These are phyloP conservation scores for Protea cynaroides DNA, from an alignment of 164 flowering plant genomes.

Conservation along the genomic window DNA sequence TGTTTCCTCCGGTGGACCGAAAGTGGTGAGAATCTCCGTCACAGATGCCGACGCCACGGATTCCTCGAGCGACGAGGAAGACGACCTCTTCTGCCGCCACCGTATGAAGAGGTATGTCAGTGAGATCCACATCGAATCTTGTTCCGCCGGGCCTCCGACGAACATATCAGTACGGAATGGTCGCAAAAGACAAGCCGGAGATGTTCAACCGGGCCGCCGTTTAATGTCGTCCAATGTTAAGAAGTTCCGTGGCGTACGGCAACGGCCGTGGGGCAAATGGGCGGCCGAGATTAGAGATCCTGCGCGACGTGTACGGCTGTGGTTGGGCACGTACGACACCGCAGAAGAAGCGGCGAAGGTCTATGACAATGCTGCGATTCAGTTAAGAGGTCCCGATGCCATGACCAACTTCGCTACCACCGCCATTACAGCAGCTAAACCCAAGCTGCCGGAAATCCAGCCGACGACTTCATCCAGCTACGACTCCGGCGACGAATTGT, in stretches of 20 bases:
- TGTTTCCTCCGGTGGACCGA: conserved; percentile 10
- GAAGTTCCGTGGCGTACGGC: conserved; percentile 83
- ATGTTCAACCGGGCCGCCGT: background rate
- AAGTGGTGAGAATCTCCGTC: conserved; percentile 47
- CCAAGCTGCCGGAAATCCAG: conserved; percentile 15
- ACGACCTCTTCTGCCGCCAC: conserved; percentile 14
- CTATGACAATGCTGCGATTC: conserved; percentile 78
- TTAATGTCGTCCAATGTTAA: conserved; percentile 10
- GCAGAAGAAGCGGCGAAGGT: conserved; percentile 93
- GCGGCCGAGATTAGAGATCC: conserved; percentile 97
- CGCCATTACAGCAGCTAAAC: conserved; percentile 2
- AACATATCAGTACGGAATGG: conserved; percentile 1
- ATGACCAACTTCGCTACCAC: conserved; percentile 51
- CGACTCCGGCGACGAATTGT: conserved; percentile 48
- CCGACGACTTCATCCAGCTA: conserved; percentile 27
- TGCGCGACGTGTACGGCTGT: conserved; percentile 46
- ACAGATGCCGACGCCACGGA: conserved; percentile 71
- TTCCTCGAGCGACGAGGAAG: conserved; percentile 67
- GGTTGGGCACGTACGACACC: conserved; percentile 87
- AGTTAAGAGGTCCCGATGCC: conserved; percentile 79
- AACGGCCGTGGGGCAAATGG: conserved; percentile 94
- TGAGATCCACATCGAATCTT: conserved; percentile 42
- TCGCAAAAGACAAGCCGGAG: conserved; percentile 8
- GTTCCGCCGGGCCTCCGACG: conserved; percentile 3
- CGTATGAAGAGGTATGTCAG: conserved; percentile 55